Evolutionary conservation across 305 asterid species (phyloP).

Genomic region (Monarda citriodora): DNA sequence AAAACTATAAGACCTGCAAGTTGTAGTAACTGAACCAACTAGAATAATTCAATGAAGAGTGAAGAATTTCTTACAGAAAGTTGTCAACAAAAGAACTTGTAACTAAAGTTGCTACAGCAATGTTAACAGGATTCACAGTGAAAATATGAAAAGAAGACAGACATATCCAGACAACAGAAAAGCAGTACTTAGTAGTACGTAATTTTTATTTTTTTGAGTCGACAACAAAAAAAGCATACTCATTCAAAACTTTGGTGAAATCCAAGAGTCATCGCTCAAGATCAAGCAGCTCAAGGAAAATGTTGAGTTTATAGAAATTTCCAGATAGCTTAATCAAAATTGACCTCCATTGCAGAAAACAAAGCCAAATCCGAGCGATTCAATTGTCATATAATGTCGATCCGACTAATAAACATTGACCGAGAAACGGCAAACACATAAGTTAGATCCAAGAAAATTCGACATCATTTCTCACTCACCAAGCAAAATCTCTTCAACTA

Average conservation of each 20-base stretch:
- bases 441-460: neutral
- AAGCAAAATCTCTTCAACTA: slow-evolving; percentile 6
- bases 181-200: too few relatives aligned
- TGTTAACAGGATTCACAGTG: neutral
- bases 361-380: slow-evolving; percentile 7
- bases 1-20: slow-evolving; percentile 1
- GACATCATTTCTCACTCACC: slow-evolving; percentile 20
- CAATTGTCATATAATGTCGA: slow-evolving; percentile 18
- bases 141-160: neutral
- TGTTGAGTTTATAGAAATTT: neutral
- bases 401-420: slow-evolving; percentile 17
- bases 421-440: slow-evolving; percentile 24
- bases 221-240: neutral
- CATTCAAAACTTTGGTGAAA: neutral
- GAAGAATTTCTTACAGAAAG: neutral
- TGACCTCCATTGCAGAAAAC: slow-evolving; percentile 15
- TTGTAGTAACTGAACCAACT: slow-evolving; percentile 2
- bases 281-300: slow-evolving; percentile 1
- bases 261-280: neutral
- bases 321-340: slow-evolving; percentile 10
- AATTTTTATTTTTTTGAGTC: too few relatives aligned
- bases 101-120: neutral
- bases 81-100: neutral
- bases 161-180: neutral
- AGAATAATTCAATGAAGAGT: neutral